A percentile compares a stretch with the other conserved stretches of the same genome.
These are phyloP conservation scores for Colletotrichum trifolii DNA, from an alignment of 2,329 filamentous ascomycete species.

Conservation along the genomic window DNA sequence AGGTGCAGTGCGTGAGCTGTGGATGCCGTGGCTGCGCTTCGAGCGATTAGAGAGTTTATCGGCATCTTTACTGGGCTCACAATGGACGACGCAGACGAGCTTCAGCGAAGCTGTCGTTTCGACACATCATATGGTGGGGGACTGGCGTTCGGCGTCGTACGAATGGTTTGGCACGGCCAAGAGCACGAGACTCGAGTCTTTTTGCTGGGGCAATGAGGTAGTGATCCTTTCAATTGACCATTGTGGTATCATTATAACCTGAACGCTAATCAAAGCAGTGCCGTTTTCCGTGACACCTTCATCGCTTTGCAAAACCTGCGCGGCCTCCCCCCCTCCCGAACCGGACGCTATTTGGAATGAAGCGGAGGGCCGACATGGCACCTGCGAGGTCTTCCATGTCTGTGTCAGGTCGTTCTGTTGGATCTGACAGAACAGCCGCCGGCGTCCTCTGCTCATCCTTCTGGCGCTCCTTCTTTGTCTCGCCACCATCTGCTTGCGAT, in stretches of 20 bases:
- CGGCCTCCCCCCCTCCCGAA: slow-evolving; percentile 70
- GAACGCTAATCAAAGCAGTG: slow-evolving; percentile 38
- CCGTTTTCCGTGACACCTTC: slow-evolving; percentile 38
- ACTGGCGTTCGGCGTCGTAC: slow-evolving; percentile 32
- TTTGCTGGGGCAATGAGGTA: slow-evolving; percentile 47
- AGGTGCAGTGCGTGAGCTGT: slow-evolving; percentile 93
- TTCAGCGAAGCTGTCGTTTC: not conserved
- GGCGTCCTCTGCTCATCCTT: not conserved
- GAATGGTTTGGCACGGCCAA: slow-evolving; percentile 1
- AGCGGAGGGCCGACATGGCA: slow-evolving; percentile 78
- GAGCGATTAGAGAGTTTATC: slow-evolving; percentile 70
- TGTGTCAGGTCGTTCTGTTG: slow-evolving; percentile 48
- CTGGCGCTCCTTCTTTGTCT: slow-evolving; percentile 9
- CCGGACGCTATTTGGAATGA: slow-evolving; percentile 74
- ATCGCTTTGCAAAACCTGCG: slow-evolving; percentile 63
- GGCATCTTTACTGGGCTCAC: not conserved
- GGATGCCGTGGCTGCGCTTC: slow-evolving; percentile 93
- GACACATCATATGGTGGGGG: slow-evolving; percentile 9
- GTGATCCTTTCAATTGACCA: slow-evolving; percentile 48
- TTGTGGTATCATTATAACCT: slow-evolving; percentile 44
- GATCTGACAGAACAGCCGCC: not conserved
- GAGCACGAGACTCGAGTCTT: slow-evolving; percentile 21
- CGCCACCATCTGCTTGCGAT: slow-evolving; percentile 12
- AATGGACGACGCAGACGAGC: too few relatives aligned
- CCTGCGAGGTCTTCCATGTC: slow-evolving; percentile 72